Evolutionary conservation across 306 rosid species (phyloP).

Genomic region (Senna siamea): DNA sequence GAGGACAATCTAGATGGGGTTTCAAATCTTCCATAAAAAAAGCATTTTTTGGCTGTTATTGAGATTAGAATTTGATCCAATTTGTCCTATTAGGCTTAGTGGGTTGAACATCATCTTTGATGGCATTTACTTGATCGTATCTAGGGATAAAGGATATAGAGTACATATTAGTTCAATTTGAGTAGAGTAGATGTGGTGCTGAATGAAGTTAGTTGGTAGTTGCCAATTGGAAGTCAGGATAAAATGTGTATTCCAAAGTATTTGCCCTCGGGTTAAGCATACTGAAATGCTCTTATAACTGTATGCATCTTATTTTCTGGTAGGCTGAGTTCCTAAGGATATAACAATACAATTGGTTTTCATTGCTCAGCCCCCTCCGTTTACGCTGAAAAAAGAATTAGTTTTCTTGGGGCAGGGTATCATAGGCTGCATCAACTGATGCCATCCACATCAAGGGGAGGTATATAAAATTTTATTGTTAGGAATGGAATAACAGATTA

Average conservation of each 20-base stretch:
- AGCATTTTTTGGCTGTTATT: slow-evolving; percentile 5
- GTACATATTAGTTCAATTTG: slow-evolving; percentile 10
- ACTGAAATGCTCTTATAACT: neutral
- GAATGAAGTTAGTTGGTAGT: slow-evolving; percentile 12
- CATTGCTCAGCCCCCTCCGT: neutral
- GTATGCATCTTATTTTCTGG: slow-evolving; percentile 20
- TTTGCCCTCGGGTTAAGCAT: neutral
- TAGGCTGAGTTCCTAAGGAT: slow-evolving; percentile 3
- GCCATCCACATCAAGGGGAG: neutral
- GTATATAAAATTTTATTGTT: neutral
- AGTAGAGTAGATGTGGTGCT: slow-evolving; percentile 5
- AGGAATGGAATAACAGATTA: neutral
- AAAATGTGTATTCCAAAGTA: neutral
- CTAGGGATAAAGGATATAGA: slow-evolving; percentile 10
- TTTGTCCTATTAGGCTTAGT: slow-evolving; percentile 22
- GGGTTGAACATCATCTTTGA: slow-evolving; percentile 1
- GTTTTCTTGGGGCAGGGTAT: neutral
- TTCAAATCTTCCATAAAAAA: neutral
- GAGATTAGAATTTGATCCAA: slow-evolving; percentile 5
- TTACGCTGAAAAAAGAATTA: neutral
- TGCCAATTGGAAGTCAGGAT: neutral
- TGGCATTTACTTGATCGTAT: slow-evolving; percentile 7
- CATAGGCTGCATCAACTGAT: neutral
- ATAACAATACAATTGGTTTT: neutral
- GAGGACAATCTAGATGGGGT: slow-evolving; percentile 29